Evolutionary conservation across 306 rosid genomes (phyloP), one percentile per base, ranked within the genome.

Genomic region (Heteromeles arbutifolia): DNA sequence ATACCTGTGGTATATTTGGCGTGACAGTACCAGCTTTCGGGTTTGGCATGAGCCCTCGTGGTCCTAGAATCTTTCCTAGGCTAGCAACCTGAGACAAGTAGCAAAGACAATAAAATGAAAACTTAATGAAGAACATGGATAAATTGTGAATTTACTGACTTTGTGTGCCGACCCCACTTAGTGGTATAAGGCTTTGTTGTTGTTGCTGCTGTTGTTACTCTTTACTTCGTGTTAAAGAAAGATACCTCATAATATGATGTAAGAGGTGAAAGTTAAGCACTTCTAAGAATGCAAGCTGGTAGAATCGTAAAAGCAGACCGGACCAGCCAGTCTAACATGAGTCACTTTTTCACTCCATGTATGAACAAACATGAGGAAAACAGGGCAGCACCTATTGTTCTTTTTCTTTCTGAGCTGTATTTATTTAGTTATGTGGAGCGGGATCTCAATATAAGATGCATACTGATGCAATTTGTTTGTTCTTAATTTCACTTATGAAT

Each of bases 1-100:
- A 26, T 81, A 96, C 98, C 99, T 90, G 98, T 80, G 98, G 96
- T 52, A 96, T 96, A 69, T 96, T 96, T 21, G 99, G 82, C 12
- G 99, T 89, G 67, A 96, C 99, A 6, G 99, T 96, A 75, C 99
- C 99, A 78, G 99, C 99, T 88, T 96, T 96, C 3, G 99, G 99
- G 87, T 96, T 96, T 68, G 99, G 99, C 99, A 96, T 96, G 83
- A 96, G 91, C 77, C 99, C 99, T 86, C 99, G 90, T 62, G 99
- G 99, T 65, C 99, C 99, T 75, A 96, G 86, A 90, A 96, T 91
- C 82, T 96, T 96, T 71, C 99, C 99, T 3, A 96, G 90, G 84
- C 86, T 90, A 69, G 99, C 99, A 84, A 96, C 99, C 99, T 96
- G 83, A 54, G 48, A 78, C 75, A 72, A 82, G 72, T 79, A 83